These are phyloP conservation scores for Diversispora eburnea DNA, from an alignment of 192 early-diverging fungal species.

Conservation along the genomic window DNA sequence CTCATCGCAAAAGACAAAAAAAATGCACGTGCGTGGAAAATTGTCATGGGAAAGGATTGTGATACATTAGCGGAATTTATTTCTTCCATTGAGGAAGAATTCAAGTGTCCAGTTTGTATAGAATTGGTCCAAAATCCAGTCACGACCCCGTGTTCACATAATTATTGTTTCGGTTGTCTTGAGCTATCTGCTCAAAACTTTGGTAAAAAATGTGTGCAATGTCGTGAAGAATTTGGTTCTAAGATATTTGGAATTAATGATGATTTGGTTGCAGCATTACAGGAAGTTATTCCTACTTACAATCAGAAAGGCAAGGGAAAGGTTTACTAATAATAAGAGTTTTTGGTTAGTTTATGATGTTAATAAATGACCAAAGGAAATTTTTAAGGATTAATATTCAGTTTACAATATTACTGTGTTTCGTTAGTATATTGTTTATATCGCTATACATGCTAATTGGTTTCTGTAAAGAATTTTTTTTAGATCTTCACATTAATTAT, in stretches of 20 bases:
- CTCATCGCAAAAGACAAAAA: conserved; percentile 31
- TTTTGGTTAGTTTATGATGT: too few species aligned
- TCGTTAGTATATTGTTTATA: too few species aligned
- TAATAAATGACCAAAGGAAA: too few species aligned
- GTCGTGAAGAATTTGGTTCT: conserved; percentile 27
- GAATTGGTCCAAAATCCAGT: conserved; percentile 34
- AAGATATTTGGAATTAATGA: conserved; percentile 15
- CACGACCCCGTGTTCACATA: conserved; percentile 38
- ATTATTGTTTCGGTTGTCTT: conserved; percentile 34
- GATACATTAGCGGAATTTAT: conserved; percentile 40
- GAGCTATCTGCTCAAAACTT: conserved; percentile 14
- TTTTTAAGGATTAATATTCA: too few species aligned
- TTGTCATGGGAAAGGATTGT: conserved; percentile 24
- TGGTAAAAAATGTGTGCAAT: conserved; percentile 30
- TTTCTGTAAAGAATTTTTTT: too few species aligned
- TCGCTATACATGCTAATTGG: too few species aligned
- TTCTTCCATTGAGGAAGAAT: conserved; percentile 27
- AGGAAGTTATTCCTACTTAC: conserved; percentile 21
- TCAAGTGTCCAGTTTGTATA: conserved; percentile 38
- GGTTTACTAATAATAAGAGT: too few species aligned
- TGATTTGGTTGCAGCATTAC: conserved; percentile 21
- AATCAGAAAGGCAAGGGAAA: neutral
- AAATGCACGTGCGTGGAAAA: conserved; percentile 37
- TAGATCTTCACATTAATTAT: too few species aligned
- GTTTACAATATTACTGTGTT: too few species aligned